Evolutionary conservation across 2,329 filamentous ascomycete genomes (phyloP).

Genomic region (Trichophyton benhamiae): DNA sequence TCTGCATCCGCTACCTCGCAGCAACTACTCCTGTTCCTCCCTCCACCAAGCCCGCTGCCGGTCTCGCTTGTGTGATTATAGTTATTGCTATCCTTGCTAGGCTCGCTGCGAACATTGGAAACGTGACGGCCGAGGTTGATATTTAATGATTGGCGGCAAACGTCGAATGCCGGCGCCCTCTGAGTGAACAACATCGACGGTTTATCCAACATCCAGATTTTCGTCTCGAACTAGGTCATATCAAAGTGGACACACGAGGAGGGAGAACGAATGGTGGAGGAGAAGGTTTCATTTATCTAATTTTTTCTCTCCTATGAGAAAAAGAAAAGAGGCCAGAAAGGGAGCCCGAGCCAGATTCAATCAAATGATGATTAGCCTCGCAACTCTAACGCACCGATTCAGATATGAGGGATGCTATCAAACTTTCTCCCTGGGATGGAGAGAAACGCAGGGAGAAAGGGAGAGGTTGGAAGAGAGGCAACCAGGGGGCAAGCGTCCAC

Average conservation of each 20-base stretch:
- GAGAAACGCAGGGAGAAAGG: neutral
- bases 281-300: conserved; percentile 4
- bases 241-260: conserved; percentile 1
- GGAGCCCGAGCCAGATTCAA: conserved; percentile 1
- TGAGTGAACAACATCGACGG: conserved; percentile 30
- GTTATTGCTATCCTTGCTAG: neutral
- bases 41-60: conserved; percentile 17
- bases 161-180: conserved; percentile 21
- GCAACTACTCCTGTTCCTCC: conserved; percentile 13
- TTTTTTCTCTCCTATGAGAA: neutral
- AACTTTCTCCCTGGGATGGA: neutral
- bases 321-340: neutral
- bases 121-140: conserved; percentile 8
- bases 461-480: neutral
- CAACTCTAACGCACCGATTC: conserved; percentile 1
- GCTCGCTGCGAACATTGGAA: neutral
- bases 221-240: neutral
- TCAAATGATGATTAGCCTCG: neutral
- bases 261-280: neutral
- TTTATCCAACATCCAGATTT: neutral
- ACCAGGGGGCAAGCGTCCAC: neutral
- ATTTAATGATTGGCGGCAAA: conserved; percentile 15
- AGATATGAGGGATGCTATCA: neutral
- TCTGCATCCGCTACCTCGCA: conserved; percentile 3
- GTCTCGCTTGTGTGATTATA: conserved; percentile 11